Conservation (phyloP, 106 monocot genomes). For the Acanthochlamys bracteata region DNA sequence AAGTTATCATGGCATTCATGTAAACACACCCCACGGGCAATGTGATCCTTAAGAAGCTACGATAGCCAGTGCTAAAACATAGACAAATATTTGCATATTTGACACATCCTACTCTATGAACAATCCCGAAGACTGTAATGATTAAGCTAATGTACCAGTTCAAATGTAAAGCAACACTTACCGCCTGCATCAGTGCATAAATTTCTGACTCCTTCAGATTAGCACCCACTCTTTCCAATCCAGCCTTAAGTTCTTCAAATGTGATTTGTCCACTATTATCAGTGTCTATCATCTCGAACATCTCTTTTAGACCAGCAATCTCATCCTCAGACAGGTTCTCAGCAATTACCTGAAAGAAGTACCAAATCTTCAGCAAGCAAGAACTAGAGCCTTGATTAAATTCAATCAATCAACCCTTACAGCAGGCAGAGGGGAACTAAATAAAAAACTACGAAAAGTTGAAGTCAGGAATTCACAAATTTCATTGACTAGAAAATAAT, state of each 20-base stretch:
- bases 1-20: no score
- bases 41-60: no score
- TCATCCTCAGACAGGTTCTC: slow-evolving; percentile 42
- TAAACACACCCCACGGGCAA: no score
- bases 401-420: no score
- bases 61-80: no score
- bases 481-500: no score
- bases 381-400: no score
- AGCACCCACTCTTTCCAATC: slow-evolving; percentile 38
- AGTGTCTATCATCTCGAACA: slow-evolving; percentile 53
- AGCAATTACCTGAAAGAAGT: slow-evolving; percentile 32
- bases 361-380: neutral
- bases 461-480: no score
- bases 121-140: neutral
- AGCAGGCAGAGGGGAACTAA: no score
- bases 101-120: no score
- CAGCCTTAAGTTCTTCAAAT: slow-evolving; percentile 41
- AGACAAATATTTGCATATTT: no score
- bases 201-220: slow-evolving; percentile 45
- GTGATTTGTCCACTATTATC: slow-evolving; percentile 46
- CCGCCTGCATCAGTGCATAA: slow-evolving; percentile 38
- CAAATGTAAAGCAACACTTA: slow-evolving; percentile 3
- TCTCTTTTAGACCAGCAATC: slow-evolving; percentile 42
- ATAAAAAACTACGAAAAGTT: no score
- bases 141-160: neutral